Base-by-base conservation (phyloP, 345 rosid species). In the Brassica incana region DNA sequence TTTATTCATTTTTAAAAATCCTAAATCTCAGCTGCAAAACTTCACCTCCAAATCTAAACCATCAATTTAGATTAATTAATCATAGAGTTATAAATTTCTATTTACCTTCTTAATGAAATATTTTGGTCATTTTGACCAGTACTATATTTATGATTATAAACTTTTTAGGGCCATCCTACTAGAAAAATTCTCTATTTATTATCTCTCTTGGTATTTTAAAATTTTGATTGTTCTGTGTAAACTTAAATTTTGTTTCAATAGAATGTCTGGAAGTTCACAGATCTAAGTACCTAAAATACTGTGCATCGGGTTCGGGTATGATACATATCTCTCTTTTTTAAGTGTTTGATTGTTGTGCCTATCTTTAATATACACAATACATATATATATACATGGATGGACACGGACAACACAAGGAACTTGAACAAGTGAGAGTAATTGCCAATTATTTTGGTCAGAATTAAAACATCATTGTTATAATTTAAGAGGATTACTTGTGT, bases 341-440 rank as follows among this genome's bases (percentile, higher is more conserved):
- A 11, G 33, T 40, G 30, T 16, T 32, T 70, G 58, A 71, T 23
- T 63, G 70, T 25, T 23, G 25, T 23, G 65, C 23, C 70, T 23
- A 50, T 77, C 9, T 33, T 48, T 48, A 63, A 11, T 65, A 23
- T 1, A n/a, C 29, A 4, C 8, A 69, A 58, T 14, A 6, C 8
- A 43, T 14, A 7, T 9, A 48, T 5, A 30, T 36, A 64, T 32
- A 64, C 71, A 72, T 64, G 72, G 43, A 71, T 65, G 77, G 81
- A 78, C 59, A 78, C 67, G 29, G 68, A 78, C 77, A 65, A 40
- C 56, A 35, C 77, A 58, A 65, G 52, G 12, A 78, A 50, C 8
- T 65, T 72, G 61, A 56, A 65, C 67, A 27, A 58, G 60, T 56
- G 33, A 65, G 65, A 3, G 59, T 71, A 56, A 48, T 56, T 72